These are phyloP conservation scores for Candida yuanshanica DNA, from an alignment of 805 yeast genomes.

Conservation along the genomic window DNA sequence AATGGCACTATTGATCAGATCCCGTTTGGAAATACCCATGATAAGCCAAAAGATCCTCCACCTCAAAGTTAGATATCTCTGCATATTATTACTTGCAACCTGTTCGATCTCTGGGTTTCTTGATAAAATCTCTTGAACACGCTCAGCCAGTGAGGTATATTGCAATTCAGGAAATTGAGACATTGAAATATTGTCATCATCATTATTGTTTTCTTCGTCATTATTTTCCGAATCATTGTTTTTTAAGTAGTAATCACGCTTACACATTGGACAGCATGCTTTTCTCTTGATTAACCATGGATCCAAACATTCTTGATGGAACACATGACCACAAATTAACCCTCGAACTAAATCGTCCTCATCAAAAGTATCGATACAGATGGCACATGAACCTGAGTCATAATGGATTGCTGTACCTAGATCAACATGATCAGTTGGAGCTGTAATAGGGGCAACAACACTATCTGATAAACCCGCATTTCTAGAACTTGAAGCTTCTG, in stretches of 20 bases:
- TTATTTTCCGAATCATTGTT: slow-evolving; percentile 9
- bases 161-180: slow-evolving; percentile 27
- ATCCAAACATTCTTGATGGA: slow-evolving; percentile 72
- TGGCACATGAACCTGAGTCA: slow-evolving; percentile 70
- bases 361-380: slow-evolving; percentile 65
- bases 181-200: slow-evolving; percentile 9
- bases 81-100: slow-evolving; percentile 36
- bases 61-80: slow-evolving; percentile 26
- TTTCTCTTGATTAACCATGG: slow-evolving; percentile 75
- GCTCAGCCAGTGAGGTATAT: slow-evolving; percentile 35
- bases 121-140: slow-evolving; percentile 35
- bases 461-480: background rate
- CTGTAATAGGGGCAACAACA: background rate
- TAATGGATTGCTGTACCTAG: slow-evolving; percentile 35
- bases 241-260: slow-evolving; percentile 50
- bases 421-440: slow-evolving; percentile 10
- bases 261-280: slow-evolving; percentile 83
- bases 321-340: slow-evolving; percentile 76
- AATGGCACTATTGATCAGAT: slow-evolving; percentile 49
- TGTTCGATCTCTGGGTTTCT: slow-evolving; percentile 41
- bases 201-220: slow-evolving; percentile 27
- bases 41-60: slow-evolving; percentile 43
- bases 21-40: slow-evolving; percentile 47
- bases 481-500: background rate
- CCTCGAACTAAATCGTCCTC: slow-evolving; percentile 64